Base-by-base conservation (phyloP, 495 filamentous ascomycete genomes). In the Ramalina peruviana region DNA sequence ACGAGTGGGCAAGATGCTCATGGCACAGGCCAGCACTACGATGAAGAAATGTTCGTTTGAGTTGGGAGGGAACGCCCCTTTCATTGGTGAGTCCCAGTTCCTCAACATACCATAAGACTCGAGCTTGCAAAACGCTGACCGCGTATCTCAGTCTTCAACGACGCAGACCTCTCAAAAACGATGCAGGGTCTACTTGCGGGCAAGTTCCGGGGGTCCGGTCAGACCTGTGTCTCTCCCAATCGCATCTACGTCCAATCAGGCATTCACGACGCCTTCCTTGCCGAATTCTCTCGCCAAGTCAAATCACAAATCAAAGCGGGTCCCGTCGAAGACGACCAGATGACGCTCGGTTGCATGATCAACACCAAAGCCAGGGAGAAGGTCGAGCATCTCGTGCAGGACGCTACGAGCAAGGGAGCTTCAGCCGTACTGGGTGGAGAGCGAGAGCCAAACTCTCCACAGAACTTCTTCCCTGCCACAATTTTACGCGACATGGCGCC, bases 381-480 rank as follows among this genome's bases (percentile, higher is more conserved):
- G 42, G 12, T 55, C 2, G 39, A 43, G 6, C 39, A 38, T 2
- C 57, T 58, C n/a, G 43, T 62, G 15, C 26, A 37, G 9, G 59
- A 63, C 43, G 59, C 61, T 0, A 17, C 53, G 0, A 11, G 36
- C 4, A 41, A 50, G 3, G 60, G 62, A 17, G 62, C 49, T 0
- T 43, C 41, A 27, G 43, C 56, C 17, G 19, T 54, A 1, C 27
- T 27, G n/a, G 54, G 57, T 25, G 59, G 55, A 15, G 43, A 54
- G 12, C 30, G 47, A 21, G 25, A 21, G 1, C 16, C n/a, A 6
- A 4, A 33, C 21, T 19, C 23, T n/a, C 33, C 43, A 30, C 71
- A 70, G 6, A 81, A 79, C 62, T 87, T 86, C 66, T 82, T 73
- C 58, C 65, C 80, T 60, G 82, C 81, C 5, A 87, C 85, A 0